Evolutionary conservation across 2,329 filamentous ascomycete genomes (phyloP).

Genomic region (Paecilomyces variotii): DNA sequence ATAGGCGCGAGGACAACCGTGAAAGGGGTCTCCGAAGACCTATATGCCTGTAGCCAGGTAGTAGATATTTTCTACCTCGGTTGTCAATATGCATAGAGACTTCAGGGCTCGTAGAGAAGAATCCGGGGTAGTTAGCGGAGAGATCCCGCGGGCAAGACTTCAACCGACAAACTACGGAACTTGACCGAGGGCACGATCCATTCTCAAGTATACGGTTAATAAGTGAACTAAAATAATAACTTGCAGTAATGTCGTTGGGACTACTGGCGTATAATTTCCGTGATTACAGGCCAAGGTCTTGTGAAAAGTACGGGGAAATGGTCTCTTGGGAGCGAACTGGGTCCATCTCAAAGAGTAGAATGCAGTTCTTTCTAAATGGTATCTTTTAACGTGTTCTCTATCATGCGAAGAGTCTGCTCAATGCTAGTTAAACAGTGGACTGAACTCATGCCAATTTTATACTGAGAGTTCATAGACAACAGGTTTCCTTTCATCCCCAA

Average conservation of each 20-base stretch:
- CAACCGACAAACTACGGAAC: not conserved
- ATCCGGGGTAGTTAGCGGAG: not conserved
- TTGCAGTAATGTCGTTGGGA: not conserved
- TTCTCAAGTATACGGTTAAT: not conserved
- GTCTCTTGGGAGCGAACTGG: no score
- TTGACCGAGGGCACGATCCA: not conserved
- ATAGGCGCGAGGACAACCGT: not conserved
- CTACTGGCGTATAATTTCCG: no score
- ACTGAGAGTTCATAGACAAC: not conserved
- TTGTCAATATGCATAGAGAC: not conserved
- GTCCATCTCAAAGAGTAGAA: no score
- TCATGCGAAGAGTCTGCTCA: not conserved
- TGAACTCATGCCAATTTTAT: not conserved
- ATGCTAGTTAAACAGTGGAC: not conserved
- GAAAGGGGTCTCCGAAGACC: not conserved
- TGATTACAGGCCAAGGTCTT: no score
- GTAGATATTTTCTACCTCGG: not conserved
- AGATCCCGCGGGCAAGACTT: not conserved
- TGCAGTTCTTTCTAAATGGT: no score
- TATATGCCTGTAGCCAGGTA: not conserved
- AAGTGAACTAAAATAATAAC: not conserved
- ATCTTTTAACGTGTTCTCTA: no score
- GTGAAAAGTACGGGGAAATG: no score
- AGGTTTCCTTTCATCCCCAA: not conserved
- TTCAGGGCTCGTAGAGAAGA: not conserved